Base-by-base conservation (phyloP, 768 basidiomycete genomes). In the Neoboletus brunneissimus region DNA sequence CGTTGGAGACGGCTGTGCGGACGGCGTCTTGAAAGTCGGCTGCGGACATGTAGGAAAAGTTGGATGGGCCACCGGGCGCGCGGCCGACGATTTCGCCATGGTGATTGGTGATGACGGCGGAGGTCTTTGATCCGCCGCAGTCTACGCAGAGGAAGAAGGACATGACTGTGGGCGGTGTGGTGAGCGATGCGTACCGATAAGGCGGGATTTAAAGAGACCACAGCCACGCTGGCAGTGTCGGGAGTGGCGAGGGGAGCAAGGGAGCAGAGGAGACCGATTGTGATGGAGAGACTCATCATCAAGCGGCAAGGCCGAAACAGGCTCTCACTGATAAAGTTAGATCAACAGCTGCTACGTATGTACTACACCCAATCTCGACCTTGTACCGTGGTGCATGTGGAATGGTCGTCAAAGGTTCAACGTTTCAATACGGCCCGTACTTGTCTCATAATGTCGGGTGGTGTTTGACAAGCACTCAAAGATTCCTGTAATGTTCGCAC, bases 41-140 rank as follows among this genome's bases (percentile, higher is more conserved):
- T 18, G 82, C 65, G 32, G 86, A 79, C 64, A 92, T 84, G 73
- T 91, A 91, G 23, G 90, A 80, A 72, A 89, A 89, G 72, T 96
- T 96, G 62, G 92, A 93, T 1, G 90, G 88, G 2, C 91, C 91
- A 9, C 84, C 85, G 18, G 76, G 69, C 2, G 84, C 89, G 43
- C 87, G 85, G 1, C 85, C 86, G 43, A 91, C 55, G 62, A 91
- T 79, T 5, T 73, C 71, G 59, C 91, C 88, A 3, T 76, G 60
- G 20, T 67, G 61, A 66, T 86, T 77, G 57, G 78, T 78, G 69
- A 95, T 82, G 56, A 82, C 89, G 7, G 81, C 89, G 27, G 87
- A 81, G 11, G 94, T 94, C 75, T 95, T 96, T 43, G 90, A 90
- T 22, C 91, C 93, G 31, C 93, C 93, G 58, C 91, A 93, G 72